Evolutionary conservation across 1,284 basidiomycete species (phyloP), one percentile per base, ranked within the genome.

Genomic region (Fomitopsis schrenkii): DNA sequence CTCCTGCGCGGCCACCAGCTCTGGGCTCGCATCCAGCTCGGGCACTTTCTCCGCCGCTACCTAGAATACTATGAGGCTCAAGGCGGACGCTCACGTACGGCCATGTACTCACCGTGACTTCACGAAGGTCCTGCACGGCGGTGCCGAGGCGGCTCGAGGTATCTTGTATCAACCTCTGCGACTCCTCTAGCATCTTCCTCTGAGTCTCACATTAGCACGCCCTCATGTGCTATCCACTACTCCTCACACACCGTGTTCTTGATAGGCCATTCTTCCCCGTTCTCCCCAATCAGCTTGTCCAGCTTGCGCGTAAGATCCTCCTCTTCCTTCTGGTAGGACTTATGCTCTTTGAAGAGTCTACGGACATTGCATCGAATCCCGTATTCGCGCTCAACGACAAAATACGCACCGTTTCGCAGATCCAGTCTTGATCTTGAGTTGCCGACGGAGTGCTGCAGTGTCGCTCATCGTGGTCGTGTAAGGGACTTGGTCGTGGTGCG

Each of bases 341-440:
- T 74, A 65, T 88, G 81, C 73, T 95, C 93, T 73, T 94, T 94
- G 67, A 78, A 76, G 59, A 94, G 79, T 44, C 93, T 93, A 40
- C 19, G 30, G 50, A n/a, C 7, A 22, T 33, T 48, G 41, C 42
- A 40, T 59, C 35, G 35, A 40, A 58, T 57, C 45, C 14, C 4
- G 22, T 56, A 42, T 5, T 22, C 8, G 14, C n/a, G 36, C n/a
- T 28, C 3, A 44, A 46, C 10, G n/a, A 7, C 36, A 8, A 26
- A 1, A n/a, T 19, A 63, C 81, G 62, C 62, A 94, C 93, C 94
- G 83, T 76, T 84, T 86, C 38, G 86, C 84, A 40, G 81, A 83
- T 48, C 88, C 88, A 5, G 86, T 76, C 77, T 93, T 94, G 79
- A 95, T 95, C 74, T 86, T 92, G 67, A 95, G 83, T 72, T 93